phyloP scores from a whole-genome alignment of 1,284 basidiomycete genomes.

The Ustilago bromivora region DNA sequence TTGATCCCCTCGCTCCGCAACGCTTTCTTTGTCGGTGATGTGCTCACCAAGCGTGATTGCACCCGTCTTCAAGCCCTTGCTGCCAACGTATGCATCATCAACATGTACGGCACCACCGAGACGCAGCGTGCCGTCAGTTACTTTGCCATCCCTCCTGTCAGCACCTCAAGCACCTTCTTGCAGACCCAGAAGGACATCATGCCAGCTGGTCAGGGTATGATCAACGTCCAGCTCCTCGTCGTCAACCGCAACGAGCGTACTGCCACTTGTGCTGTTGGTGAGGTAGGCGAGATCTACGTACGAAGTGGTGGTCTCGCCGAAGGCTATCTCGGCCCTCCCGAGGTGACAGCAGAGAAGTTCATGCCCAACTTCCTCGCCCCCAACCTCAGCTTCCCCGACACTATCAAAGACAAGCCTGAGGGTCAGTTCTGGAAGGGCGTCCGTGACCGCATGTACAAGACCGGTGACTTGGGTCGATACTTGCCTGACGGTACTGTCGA shows the following conservation, averaged over 20 bases:
- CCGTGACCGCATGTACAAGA: conserved; percentile 96
- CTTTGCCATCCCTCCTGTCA: conserved; percentile 89
- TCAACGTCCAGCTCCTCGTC: conserved; percentile 96
- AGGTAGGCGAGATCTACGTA: conserved; percentile 99
- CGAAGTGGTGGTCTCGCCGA: conserved; percentile 95
- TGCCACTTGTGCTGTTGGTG: conserved; percentile 91
- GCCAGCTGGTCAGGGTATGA: conserved; percentile 97
- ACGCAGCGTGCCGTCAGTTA: conserved; percentile 99
- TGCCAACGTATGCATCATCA: conserved; percentile 87
- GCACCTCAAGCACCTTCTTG: conserved; percentile 87
- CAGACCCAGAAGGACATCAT: conserved; percentile 97
- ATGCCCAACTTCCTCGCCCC: conserved; percentile 67
- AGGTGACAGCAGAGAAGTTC: conserved; percentile 79
- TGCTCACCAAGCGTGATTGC: conserved; percentile 98
- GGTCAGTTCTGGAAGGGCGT: conserved; percentile 86
- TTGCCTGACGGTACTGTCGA: conserved; percentile 93
- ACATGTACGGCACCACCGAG: conserved; percentile 99
- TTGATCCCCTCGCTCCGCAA: conserved; percentile 87
- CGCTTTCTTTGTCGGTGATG: conserved; percentile 99
- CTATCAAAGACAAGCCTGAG: conserved; percentile 59
- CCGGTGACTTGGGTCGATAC: conserved; percentile 95
- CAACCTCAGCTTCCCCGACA: conserved; percentile 59
- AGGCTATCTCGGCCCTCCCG: conserved; percentile 85
- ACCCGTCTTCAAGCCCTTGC: conserved; percentile 93
- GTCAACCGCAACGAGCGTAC: conserved; percentile 92